Evolutionary conservation across 1,284 basidiomycete genomes (phyloP).

Genomic region (Blastosporella zonata): DNA sequence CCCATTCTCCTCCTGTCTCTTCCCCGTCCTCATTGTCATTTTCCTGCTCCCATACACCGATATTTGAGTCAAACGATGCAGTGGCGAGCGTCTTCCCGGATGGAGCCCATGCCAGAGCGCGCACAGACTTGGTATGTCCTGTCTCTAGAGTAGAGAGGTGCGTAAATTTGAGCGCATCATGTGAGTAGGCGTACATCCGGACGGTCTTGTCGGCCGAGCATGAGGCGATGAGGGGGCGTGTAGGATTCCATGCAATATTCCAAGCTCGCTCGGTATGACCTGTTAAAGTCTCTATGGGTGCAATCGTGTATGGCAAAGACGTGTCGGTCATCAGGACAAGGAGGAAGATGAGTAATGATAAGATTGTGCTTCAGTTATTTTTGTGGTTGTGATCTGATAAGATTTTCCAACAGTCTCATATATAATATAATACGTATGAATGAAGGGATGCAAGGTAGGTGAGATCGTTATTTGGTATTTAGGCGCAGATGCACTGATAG

Average conservation of each 20-base stretch:
- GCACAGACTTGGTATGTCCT: conserved; percentile 90
- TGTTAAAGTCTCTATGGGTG: conserved; percentile 19
- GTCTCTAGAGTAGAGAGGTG: conserved; percentile 69
- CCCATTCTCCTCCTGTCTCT: conserved; percentile 59
- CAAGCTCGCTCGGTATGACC: conserved; percentile 89
- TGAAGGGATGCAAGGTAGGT: too few species aligned
- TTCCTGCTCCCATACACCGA: conserved; percentile 87
- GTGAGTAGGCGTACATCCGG: conserved; percentile 74
- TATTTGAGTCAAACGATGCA: conserved; percentile 92
- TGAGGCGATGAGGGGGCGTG: conserved; percentile 79
- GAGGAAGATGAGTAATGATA: background rate
- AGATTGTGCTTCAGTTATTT: background rate
- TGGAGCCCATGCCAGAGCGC: conserved; percentile 88
- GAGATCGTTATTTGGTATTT: background rate
- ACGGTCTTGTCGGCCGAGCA: conserved; percentile 95
- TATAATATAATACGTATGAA: too few species aligned
- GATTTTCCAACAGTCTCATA: too few species aligned
- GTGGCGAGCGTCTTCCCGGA: conserved; percentile 89
- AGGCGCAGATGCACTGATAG: background rate
- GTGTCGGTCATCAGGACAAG: background rate
- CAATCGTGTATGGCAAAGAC: conserved; percentile 2
- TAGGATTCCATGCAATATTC: conserved; percentile 91
- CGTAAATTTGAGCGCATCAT: conserved; percentile 40
- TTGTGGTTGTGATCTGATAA: too few species aligned
- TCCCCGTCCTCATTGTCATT: conserved; percentile 41